Conservation (phyloP, 192 early-diverging fungal genomes). For the Coemansia sp. region DNA sequence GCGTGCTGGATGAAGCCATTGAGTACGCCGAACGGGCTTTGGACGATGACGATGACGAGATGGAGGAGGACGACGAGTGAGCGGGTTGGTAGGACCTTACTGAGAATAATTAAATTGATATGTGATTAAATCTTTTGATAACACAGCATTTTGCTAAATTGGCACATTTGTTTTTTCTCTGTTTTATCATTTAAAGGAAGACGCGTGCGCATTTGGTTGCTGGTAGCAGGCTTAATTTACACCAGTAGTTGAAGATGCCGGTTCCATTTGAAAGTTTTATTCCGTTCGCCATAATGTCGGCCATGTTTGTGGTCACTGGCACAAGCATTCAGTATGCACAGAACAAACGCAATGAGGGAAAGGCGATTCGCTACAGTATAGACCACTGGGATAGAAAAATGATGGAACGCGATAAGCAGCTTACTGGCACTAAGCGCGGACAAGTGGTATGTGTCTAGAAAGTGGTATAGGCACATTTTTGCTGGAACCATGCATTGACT, state of each 20-base stretch:
- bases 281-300: conserved; percentile 70
- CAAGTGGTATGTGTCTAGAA: conserved; percentile 38
- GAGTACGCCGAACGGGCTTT: conserved; percentile 42
- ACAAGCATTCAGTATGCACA: conserved; percentile 58
- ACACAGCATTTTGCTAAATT: no score
- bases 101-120: not conserved
- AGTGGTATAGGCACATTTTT: not conserved
- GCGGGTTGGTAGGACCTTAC: not conserved
- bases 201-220: not conserved
- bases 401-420: conserved; percentile 73
- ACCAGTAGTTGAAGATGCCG: conserved; percentile 55
- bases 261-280: conserved; percentile 76
- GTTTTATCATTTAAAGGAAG: not conserved
- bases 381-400: conserved; percentile 77
- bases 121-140: not conserved
- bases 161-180: not conserved
- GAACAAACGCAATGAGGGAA: conserved; percentile 61
- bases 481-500: not conserved
- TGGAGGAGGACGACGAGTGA: conserved; percentile 42
- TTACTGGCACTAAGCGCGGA: conserved; percentile 68
- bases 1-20: conserved; percentile 79
- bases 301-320: conserved; percentile 64
- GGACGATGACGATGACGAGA: conserved; percentile 46
- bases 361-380: conserved; percentile 63
- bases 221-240: not conserved